Conservation (phyloP, 306 rosid genomes). For the Glycine soja region DNA sequence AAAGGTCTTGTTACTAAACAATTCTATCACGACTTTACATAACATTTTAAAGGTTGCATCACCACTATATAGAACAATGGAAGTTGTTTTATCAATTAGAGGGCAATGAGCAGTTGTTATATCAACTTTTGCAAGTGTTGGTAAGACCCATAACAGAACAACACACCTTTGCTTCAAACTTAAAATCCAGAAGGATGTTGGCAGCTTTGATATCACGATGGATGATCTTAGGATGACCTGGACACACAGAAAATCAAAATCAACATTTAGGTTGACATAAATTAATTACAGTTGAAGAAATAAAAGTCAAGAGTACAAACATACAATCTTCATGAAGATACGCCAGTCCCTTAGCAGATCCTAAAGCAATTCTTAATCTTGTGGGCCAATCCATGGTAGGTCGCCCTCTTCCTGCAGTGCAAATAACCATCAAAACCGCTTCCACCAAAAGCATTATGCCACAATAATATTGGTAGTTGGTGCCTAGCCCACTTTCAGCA, state of each 20-base stretch:
- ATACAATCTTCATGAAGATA: constrained; percentile 98
- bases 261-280: constrained; percentile 26
- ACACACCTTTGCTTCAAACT: constrained; percentile 90
- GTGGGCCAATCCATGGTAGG: constrained; percentile 95
- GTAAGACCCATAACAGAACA: constrained; percentile 26
- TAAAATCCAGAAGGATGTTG: constrained; percentile 88
- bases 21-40: neutral
- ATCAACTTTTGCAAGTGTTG: neutral
- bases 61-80: neutral
- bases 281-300: constrained; percentile 11
- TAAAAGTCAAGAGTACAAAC: constrained; percentile 43
- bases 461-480: neutral
- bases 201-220: constrained; percentile 96
- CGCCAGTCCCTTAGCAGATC: constrained; percentile 95
- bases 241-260: constrained; percentile 24
- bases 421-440: constrained; percentile 44
- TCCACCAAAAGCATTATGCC: constrained; percentile 19
- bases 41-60: too few species aligned
- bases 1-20: constrained; percentile 1
- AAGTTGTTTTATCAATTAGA: neutral
- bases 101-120: neutral
- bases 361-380: constrained; percentile 81
- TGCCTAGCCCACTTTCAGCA: constrained; percentile 26
- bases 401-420: constrained; percentile 74
- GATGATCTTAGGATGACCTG: constrained; percentile 98